These are phyloP conservation scores for Pseudogymnoascus sp. DNA, from an alignment of 2,329 filamentous ascomycete genomes.

Conservation along the genomic window DNA sequence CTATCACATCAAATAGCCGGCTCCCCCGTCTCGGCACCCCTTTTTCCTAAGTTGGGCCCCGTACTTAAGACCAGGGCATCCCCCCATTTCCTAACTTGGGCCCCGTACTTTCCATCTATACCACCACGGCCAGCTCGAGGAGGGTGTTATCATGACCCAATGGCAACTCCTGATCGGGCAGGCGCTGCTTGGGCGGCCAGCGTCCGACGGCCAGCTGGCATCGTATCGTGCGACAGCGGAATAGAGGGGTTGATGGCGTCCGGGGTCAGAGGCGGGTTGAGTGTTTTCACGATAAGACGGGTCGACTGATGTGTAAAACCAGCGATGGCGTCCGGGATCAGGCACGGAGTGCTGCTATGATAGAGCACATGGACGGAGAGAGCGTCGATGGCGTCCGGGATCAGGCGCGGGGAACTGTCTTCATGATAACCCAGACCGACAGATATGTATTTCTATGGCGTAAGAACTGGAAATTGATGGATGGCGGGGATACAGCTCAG, in stretches of 20 bases:
- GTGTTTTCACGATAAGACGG: background rate
- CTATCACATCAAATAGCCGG: background rate
- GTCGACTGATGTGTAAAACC: background rate
- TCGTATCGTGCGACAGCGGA: background rate
- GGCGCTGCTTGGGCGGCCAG: background rate
- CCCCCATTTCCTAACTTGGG: background rate
- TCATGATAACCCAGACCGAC: background rate
- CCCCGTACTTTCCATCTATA: background rate
- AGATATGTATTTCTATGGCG: background rate
- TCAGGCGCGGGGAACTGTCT: background rate
- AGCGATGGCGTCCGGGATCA: background rate
- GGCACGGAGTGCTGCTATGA: background rate
- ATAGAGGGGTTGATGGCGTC: background rate
- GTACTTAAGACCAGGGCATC: background rate
- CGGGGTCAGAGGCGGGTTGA: background rate
- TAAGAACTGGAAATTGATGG: background rate
- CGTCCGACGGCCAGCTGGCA: background rate
- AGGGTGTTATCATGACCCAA: background rate
- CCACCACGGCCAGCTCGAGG: background rate
- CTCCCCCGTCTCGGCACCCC: background rate
- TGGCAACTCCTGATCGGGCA: background rate
- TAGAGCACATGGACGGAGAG: background rate
- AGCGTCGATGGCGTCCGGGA: background rate
- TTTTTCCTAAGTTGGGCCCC: background rate
- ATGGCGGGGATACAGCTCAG: background rate